Evolutionary conservation across 2,329 filamentous ascomycete genomes (phyloP).

Genomic region (Colletotrichum eleusines): DNA sequence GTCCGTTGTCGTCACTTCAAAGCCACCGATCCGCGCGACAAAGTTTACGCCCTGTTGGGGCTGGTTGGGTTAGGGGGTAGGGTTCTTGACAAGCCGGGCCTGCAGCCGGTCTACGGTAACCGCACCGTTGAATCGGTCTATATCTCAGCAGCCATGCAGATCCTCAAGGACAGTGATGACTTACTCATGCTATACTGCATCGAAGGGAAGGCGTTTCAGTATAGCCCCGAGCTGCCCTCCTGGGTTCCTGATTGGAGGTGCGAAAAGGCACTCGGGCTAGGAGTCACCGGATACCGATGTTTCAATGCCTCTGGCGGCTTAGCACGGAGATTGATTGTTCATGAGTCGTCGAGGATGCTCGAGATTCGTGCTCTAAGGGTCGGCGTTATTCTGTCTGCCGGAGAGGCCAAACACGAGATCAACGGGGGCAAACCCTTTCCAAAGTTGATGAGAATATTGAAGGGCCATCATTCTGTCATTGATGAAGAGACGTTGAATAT

Average conservation of each 20-base stretch:
- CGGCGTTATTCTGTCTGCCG: not conserved
- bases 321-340: not conserved
- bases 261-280: not conserved
- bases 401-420: constrained; percentile 8
- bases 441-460: not conserved
- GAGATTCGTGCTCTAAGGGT: not conserved
- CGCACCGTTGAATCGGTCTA: too few relatives aligned
- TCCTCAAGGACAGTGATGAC: too few relatives aligned
- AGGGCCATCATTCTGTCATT: not conserved
- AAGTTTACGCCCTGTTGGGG: too few relatives aligned
- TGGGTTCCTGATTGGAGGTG: not conserved
- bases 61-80: too few relatives aligned
- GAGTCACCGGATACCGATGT: constrained; percentile 1
- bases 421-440: not conserved
- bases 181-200: too few relatives aligned
- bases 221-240: too few relatives aligned
- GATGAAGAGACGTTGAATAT: not conserved
- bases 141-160: too few relatives aligned
- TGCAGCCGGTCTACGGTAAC: too few relatives aligned
- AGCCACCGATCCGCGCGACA: too few relatives aligned
- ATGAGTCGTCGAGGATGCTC: not conserved
- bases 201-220: too few relatives aligned
- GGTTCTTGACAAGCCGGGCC: too few relatives aligned
- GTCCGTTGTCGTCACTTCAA: too few relatives aligned
- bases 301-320: not conserved